phyloP scores from a whole-genome alignment of 176 grass and related monocot species.

The Elaeis guineensis region DNA sequence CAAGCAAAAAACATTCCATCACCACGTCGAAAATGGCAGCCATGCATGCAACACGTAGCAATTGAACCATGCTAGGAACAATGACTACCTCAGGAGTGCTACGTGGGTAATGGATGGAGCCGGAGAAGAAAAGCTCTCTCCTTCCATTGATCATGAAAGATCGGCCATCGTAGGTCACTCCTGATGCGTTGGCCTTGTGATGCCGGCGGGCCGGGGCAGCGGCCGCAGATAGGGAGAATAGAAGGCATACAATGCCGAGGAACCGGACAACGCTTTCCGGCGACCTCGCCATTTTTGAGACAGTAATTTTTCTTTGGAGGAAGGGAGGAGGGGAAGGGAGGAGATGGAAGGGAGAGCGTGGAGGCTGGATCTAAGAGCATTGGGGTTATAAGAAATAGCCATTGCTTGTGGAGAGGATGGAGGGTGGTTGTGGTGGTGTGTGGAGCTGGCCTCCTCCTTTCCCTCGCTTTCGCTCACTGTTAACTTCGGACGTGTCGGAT shows the following conservation, averaged over 20 bases:
- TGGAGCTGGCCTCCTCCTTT: too few relatives aligned
- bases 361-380: too few relatives aligned
- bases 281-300: neutral
- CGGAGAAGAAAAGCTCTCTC: conserved; percentile 69
- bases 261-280: neutral
- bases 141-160: conserved; percentile 68
- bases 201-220: neutral
- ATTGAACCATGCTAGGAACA: neutral
- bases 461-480: too few relatives aligned
- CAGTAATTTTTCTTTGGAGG: too few relatives aligned
- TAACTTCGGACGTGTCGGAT: too few relatives aligned
- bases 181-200: conserved; percentile 9
- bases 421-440: too few relatives aligned
- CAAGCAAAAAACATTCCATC: conserved; percentile 1
- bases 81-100: conserved; percentile 39
- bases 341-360: too few relatives aligned
- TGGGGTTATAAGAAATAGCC: too few relatives aligned
- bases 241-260: conserved; percentile 9
- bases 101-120: conserved; percentile 77
- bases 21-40: too few relatives aligned
- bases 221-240: conserved; percentile 4
- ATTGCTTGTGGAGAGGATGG: too few relatives aligned
- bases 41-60: too few relatives aligned
- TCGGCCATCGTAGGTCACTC: conserved; percentile 52
- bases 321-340: too few relatives aligned